Base-by-base conservation (phyloP, 1,284 basidiomycete species). In the Cronartium quercuum region DNA sequence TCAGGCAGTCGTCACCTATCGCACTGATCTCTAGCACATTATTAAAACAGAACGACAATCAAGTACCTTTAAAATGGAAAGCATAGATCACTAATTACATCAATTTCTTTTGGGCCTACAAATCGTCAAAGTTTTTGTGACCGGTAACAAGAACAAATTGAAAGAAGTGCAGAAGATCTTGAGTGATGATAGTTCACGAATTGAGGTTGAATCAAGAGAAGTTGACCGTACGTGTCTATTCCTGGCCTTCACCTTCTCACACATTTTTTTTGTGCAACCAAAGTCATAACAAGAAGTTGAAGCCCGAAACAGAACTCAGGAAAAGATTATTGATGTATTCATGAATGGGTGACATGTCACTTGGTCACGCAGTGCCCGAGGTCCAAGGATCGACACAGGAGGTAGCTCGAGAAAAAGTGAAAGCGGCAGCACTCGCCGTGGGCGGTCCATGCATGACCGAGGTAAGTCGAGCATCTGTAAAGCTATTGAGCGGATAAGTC, bases 331-430 rank as follows among this genome's bases (percentile, higher is more conserved):
- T 44, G 18, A 44, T 18, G 7, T 10, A 60, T 34, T 21, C 7
- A 7, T 60, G 9, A 34, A 34, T 12, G 18, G n/a, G 57, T 63
- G 6, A 63, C 12, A 6, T 35, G 37, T 29, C 67, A 29, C 15
- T 55, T 29, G 18, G 13, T 40, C 34, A n/a, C 34, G 6, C 38
- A 94, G 92, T 96, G 37, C 92, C 93, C 5, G 95, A 98, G 82
- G 84, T 98, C 1, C 95, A 98, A 83, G 95, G 95, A 51, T 90
- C 89, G 2, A 97, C 93, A 0, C 87, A 90, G 77, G 91, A 97
- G 80, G 91, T 98, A 15, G 94, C 95, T 0, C 86, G 82, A 24
- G 94, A 90, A 35, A 98, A 98, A 83, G 94, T 92, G 81, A 84
- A 85, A 77, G 86, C 87, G 12, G 95, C 95, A 18, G 91, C 94